Evolutionary conservation across 163 green algal species (phyloP).

Genomic region (Scenedesmus sp.): DNA sequence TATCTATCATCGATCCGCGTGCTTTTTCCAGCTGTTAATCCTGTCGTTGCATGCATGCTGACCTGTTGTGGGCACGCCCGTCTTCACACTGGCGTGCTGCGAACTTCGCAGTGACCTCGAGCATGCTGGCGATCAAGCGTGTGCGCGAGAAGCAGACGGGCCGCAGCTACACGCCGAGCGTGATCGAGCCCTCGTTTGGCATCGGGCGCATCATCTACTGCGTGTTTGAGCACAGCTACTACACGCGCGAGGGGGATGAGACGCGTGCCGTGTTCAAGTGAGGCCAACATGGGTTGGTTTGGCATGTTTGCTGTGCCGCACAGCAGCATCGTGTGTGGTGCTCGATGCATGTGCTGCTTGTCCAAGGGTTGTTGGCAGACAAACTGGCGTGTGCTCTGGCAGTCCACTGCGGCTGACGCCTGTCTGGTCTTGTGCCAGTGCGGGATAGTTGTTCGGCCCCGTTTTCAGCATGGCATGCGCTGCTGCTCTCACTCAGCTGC

Average conservation of each 20-base stretch:
- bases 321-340: background rate
- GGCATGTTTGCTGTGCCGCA: background rate
- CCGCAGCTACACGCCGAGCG: constrained; percentile 90
- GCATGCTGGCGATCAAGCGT: constrained; percentile 84
- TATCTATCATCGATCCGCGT: no score
- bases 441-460: no score
- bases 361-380: background rate
- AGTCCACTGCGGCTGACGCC: no score
- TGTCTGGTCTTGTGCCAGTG: no score
- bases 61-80: background rate
- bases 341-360: background rate
- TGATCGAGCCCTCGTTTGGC: constrained; percentile 99
- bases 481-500: no score
- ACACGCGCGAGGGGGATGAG: constrained; percentile 70
- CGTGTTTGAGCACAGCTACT: constrained; percentile 98
- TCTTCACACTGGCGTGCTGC: background rate
- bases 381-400: no score
- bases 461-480: no score
- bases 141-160: constrained; percentile 85
- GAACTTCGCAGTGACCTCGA: constrained; percentile 14
- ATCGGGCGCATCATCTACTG: constrained; percentile 99
- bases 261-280: constrained; percentile 83
- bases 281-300: background rate
- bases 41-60: no score
- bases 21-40: no score